A percentile compares a stretch with the other conserved stretches of the same genome.
Conservation (phyloP, 2,329 filamentous ascomycete genomes). For the Cryoendolithus antarcticus region DNA sequence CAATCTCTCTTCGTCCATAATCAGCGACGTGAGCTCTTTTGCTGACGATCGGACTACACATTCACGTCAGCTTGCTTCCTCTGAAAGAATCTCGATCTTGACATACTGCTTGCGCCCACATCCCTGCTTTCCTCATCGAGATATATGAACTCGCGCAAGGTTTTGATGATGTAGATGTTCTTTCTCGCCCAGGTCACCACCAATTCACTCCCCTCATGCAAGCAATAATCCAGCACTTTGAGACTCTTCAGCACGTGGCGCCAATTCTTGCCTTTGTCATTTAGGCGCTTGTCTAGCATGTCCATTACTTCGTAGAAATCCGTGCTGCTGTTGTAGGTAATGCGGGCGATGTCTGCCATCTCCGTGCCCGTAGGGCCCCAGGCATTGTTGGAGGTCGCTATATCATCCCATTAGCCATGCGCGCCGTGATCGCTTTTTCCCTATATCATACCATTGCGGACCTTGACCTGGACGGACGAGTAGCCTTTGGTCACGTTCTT, state of each 20-base stretch:
- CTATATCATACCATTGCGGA: constrained; percentile 83
- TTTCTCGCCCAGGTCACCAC: constrained; percentile 97
- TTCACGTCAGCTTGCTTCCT: constrained; percentile 60
- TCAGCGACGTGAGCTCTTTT: constrained; percentile 84
- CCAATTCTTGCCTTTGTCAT: constrained; percentile 99
- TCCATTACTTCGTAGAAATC: constrained; percentile 99
- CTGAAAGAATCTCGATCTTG: constrained; percentile 35
- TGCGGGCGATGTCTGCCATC: constrained; percentile 96
- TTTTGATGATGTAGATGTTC: constrained; percentile 98
- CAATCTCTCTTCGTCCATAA: constrained; percentile 86
- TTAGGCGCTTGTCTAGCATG: constrained; percentile 96
- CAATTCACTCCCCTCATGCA: constrained; percentile 92
- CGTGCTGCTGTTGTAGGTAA: constrained; percentile 93
- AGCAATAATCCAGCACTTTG: constrained; percentile 94
- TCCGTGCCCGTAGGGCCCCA: constrained; percentile 97
- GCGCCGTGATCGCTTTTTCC: too few species aligned
- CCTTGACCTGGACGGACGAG: constrained; percentile 91
- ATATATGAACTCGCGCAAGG: constrained; percentile 90
- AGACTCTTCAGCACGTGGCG: constrained; percentile 93
- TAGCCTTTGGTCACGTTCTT: constrained; percentile 99
- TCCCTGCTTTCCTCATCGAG: constrained; percentile 91
- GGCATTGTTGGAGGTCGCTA: constrained; percentile 96
- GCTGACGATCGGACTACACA: constrained; percentile 91
- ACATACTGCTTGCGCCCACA: constrained; percentile 87
- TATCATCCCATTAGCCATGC: too few species aligned